phyloP scores from a whole-genome alignment of 208 protist species.

The Spongospora subterranea region DNA sequence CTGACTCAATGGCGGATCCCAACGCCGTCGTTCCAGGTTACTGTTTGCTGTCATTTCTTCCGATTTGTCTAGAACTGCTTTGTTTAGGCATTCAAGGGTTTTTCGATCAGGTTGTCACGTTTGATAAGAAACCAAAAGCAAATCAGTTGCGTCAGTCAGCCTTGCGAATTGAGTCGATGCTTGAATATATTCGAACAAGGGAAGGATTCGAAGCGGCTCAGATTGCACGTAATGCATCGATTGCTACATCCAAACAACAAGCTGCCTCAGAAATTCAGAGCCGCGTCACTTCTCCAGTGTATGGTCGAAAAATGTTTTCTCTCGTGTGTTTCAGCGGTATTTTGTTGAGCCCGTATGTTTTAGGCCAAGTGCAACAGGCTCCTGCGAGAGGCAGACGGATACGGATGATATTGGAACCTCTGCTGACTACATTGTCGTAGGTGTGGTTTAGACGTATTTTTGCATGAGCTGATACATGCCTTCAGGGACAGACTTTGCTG shows the following conservation, averaged over 20 bases:
- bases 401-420: too few relatives aligned
- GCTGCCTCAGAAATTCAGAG: too few relatives aligned
- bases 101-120: slow-evolving; percentile 41
- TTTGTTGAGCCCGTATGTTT: too few relatives aligned
- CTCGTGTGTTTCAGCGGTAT: too few relatives aligned
- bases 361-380: too few relatives aligned
- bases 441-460: too few relatives aligned
- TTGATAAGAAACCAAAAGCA: slow-evolving; percentile 25
- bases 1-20: background rate
- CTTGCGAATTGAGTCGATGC: background rate
- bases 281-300: too few relatives aligned
- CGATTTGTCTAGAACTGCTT: background rate
- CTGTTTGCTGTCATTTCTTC: background rate
- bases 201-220: slow-evolving; percentile 49
- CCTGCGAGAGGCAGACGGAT: too few relatives aligned
- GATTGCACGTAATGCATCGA: background rate
- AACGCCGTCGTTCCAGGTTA: background rate
- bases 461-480: too few relatives aligned
- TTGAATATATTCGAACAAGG: background rate
- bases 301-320: too few relatives aligned
- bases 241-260: background rate
- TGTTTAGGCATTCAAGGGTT: slow-evolving; percentile 29
- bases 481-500: background rate
- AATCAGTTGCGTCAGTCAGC: background rate
- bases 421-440: too few relatives aligned